A percentile compares a stretch with the other conserved stretches of the same genome.
These are phyloP conservation scores for Tylopilus subfusipes DNA, from an alignment of 768 basidiomycete species.

Conservation along the genomic window DNA sequence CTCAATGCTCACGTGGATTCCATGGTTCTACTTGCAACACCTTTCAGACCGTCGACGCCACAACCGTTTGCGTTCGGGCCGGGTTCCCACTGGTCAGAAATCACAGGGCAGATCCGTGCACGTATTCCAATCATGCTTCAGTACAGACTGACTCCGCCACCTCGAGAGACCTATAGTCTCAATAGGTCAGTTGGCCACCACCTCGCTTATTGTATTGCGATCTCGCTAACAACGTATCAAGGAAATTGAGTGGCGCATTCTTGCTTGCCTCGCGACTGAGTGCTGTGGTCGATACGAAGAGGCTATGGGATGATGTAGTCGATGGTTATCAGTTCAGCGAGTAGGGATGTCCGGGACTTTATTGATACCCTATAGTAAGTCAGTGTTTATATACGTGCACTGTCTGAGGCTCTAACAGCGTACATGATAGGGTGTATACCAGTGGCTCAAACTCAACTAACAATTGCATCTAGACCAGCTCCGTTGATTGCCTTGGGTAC, in stretches of 20 bases:
- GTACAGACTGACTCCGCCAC: slow-evolving; percentile 87
- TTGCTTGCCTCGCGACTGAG: slow-evolving; percentile 71
- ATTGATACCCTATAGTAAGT: background rate
- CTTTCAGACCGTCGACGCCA: slow-evolving; percentile 62
- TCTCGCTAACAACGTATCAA: slow-evolving; percentile 1
- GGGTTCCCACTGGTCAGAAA: slow-evolving; percentile 58
- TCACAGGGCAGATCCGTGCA: slow-evolving; percentile 73
- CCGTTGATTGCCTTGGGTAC: too few species aligned
- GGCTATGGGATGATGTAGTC: slow-evolving; percentile 72
- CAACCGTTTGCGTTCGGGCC: slow-evolving; percentile 82
- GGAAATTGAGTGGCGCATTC: slow-evolving; percentile 82
- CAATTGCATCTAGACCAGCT: background rate
- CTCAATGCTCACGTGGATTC: slow-evolving; percentile 81
- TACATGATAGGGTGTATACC: background rate
- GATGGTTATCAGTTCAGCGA: slow-evolving; percentile 17
- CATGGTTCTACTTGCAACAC: slow-evolving; percentile 79
- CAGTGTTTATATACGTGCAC: background rate
- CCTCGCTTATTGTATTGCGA: background rate
- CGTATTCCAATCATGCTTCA: slow-evolving; percentile 89
- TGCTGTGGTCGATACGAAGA: slow-evolving; percentile 69
- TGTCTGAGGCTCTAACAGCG: background rate
- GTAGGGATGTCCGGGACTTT: background rate
- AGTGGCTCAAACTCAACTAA: background rate
- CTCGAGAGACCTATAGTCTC: slow-evolving; percentile 89
- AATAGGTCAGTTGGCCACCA: slow-evolving; percentile 58